Evolutionary conservation across 306 rosid species (phyloP), one percentile per base, ranked within the genome.

Genomic region (Dalbergia cultrata): DNA sequence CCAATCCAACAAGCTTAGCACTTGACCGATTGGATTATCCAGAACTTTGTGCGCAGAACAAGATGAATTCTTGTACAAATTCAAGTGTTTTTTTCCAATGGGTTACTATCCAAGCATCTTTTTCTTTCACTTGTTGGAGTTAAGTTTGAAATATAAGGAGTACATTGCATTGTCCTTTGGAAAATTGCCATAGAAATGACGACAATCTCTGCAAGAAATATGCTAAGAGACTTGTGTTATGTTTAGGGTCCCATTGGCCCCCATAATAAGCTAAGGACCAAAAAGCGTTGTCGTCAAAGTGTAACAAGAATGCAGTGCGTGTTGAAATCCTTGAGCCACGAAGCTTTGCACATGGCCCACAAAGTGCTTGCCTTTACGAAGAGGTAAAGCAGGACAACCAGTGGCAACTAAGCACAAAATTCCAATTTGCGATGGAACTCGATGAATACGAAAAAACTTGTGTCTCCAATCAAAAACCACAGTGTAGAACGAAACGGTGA

Each of bases 271-370:
- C 19, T 57, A 21, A 57, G 63, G 63, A 18, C 33, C 14, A 18
- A 57, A 37, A 57, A 57, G 63, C 33, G 33, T 1, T 57, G 63
- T 59, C 17, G 67, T 61, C 67, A 61, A 61, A 61, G n/a, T 31
- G 67, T 13, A 13, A 26, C 8, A 17, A 39, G 31, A 54, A 41
- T 5, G 1, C 41, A 35, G 3, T 35, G 13, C 34, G 17, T 14
- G 61, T 11, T 43, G 16, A 18, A 57, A 33, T 45, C n/a, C 7
- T 31, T 39, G 47, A 19, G 12, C 18, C 79, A 61, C 34, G 49
- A 44, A 70, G 70, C 49, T 6, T 8, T 70, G 17, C 11, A 37
- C 26, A 4, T 65, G 44, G 21, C 21, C 45, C 39, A 63, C 68
- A 2, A 7, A 63, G 45, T 63, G 68, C 68, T 33, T 63, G 45